Base-by-base conservation (phyloP, 2,329 filamentous ascomycete genomes). In the Penicillium crustosum region DNA sequence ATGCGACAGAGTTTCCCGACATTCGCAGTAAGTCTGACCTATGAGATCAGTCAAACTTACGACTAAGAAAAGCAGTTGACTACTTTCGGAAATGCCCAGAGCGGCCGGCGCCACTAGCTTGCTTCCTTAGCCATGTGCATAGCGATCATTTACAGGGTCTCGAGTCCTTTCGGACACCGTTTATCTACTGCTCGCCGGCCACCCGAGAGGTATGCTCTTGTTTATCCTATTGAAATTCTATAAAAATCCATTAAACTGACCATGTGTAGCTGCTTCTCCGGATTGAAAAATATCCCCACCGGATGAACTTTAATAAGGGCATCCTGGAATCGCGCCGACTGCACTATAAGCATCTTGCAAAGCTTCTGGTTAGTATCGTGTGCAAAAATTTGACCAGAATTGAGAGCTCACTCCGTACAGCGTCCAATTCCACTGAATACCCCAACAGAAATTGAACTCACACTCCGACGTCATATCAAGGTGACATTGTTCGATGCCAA, bases 401-500 rank as follows among this genome's bases (percentile, higher is more conserved):
- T 15, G 27, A 19, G 47, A 35, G 31, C 33, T 42, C 50, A 33
- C 45, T 38, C 21, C 33, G 19, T 29, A 23, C 31, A 88, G 85
- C 92, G 93, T 75, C 83, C 91, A 0, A 82, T 97, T 33, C 93
- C 93, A 0, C 76, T 96, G 9, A 88, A 94, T 49, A 91, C 91
- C 0, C 90, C 91, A 0, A 93, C 88, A 0, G 75, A 78, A 4
- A 84, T 97, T 47, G 90, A 96, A 67, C 80, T 97, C 3, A 81
- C 80, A 1, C 90, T 88, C 0, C 84, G 84, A 1, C 82, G 83
- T 47, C 78, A 76, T n/a, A 86, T 97, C 25, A 86, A 87, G 47
- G 90, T 96, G 19, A 97, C 92, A 0, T 79, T 97, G 0, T 84
- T 97, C 51, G 89, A 96, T 77, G 92, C 93, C 1, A 97, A 97